Evolutionary conservation across 306 rosid species (phyloP).

Genomic region (Dryas octopetala): DNA sequence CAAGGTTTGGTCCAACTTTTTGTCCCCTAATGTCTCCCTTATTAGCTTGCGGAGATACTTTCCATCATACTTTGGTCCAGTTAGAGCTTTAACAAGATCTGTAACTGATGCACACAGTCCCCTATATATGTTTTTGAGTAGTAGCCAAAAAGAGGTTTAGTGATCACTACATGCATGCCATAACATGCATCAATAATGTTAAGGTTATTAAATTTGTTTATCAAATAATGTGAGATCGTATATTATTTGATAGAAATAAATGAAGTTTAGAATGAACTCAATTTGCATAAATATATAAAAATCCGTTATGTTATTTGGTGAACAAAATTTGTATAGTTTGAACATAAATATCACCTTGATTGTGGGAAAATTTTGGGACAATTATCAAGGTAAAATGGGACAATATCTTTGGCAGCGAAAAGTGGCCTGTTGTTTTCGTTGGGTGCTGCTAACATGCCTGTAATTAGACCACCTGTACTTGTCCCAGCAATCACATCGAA

Average conservation of each 20-base stretch:
- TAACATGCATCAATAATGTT: too few species aligned
- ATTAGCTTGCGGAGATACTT: slow-evolving; percentile 21
- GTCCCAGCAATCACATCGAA: slow-evolving; percentile 37
- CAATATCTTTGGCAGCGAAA: slow-evolving; percentile 29
- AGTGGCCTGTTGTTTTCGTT: slow-evolving; percentile 25
- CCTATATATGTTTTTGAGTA: slow-evolving; percentile 17
- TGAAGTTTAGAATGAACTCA: too few species aligned
- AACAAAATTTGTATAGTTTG: too few species aligned
- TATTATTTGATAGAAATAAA: too few species aligned
- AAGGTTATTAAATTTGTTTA: too few species aligned
- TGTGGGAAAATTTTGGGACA: slow-evolving; percentile 35
- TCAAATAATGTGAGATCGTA: too few species aligned
- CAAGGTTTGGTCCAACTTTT: slow-evolving; percentile 30
- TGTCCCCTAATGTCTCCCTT: neutral
- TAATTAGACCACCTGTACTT: slow-evolving; percentile 38
- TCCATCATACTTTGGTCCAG: slow-evolving; percentile 38
- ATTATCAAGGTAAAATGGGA: slow-evolving; percentile 26
- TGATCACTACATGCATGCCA: too few species aligned
- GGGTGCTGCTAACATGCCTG: slow-evolving; percentile 32
- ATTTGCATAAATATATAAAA: too few species aligned
- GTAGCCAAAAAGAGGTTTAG: too few species aligned
- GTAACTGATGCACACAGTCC: slow-evolving; percentile 28
- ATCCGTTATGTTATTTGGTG: too few species aligned
- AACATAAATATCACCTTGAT: slow-evolving; percentile 5
- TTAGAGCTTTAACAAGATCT: slow-evolving; percentile 17